Base-by-base conservation (phyloP, 331 rosid species). In the Quercus tomentella region DNA sequence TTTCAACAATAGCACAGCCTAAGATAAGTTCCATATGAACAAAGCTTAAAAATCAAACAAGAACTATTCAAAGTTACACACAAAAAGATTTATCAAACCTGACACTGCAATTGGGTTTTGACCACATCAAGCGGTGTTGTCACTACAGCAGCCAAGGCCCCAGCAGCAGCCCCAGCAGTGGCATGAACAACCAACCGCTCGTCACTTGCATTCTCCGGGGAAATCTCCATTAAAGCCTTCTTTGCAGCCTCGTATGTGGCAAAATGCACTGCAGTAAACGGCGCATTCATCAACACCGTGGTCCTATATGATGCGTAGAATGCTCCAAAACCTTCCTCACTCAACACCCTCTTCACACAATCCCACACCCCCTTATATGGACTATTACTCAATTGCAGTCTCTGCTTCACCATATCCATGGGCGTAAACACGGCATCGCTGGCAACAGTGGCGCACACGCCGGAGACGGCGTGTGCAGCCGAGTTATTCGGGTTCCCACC, bases 391-490 rank as follows among this genome's bases (percentile, higher is more conserved):
- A 96, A 69, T 84, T 96, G 99, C 88, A 96, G 80, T 74, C 99
- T 84, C 92, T 96, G 99, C 87, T 96, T 96, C 78, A 96, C 99
- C 98, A 96, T 88, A 70, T 96, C 99, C 99, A 93, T 96, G 0
- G 99, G 99, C 33, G 99, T 96, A 28, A 96, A 89, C 25, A 96
- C 97, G 0, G 98, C 88, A 31, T 96, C 99, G 18, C 99, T 93
- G 9, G 92, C 82, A 6, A 96, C 88, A 7, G 99, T 93, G 4
- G 99, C 99, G 6, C 88, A 89, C 1, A 96, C 97, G 8, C 99
- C 99, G 0, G 99, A 89, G 16, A 77, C 74, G 3, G 99, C 99
- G 65, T 93, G 98, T 25, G 91, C 97, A 3, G 30, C 76, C 4
- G 92, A 76, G 54, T 87, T 88, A 52, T 83, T 84, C 16, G 91